Evolutionary conservation across 306 rosid species (phyloP).

Genomic region (Prunus armeniaca): DNA sequence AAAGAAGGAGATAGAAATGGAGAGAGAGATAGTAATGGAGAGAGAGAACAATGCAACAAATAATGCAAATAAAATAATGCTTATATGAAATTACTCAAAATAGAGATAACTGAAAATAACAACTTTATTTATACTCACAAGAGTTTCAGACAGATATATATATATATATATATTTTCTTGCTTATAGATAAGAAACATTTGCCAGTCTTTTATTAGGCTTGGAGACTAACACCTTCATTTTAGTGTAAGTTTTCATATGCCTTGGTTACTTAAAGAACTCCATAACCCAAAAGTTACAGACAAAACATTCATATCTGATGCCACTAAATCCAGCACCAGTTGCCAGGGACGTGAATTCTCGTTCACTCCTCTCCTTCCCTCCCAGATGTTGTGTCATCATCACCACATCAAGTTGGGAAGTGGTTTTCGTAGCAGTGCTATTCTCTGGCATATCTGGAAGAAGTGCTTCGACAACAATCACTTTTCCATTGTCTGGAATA

Average conservation of each 20-base stretch:
- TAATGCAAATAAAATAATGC: too few relatives aligned
- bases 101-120: too few relatives aligned
- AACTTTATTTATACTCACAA: too few relatives aligned
- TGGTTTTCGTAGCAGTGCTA: slow-evolving; percentile 2
- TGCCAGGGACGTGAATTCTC: slow-evolving; percentile 42
- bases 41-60: too few relatives aligned
- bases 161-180: too few relatives aligned
- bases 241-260: not conserved
- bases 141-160: too few relatives aligned
- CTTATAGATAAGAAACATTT: too few relatives aligned
- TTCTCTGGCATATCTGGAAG: slow-evolving; percentile 30
- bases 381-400: slow-evolving; percentile 52
- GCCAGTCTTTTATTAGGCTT: too few relatives aligned
- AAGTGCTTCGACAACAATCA: slow-evolving; percentile 42
- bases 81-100: too few relatives aligned
- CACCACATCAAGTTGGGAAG: slow-evolving; percentile 22
- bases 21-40: too few relatives aligned
- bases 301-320: slow-evolving; percentile 34
- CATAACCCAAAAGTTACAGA: slow-evolving; percentile 40
- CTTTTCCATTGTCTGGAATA: slow-evolving; percentile 49
- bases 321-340: slow-evolving; percentile 46
- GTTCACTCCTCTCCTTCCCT: slow-evolving; percentile 49
- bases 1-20: too few relatives aligned
- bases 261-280: slow-evolving; percentile 44
- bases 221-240: not conserved